A percentile compares a stretch with the other conserved stretches of the same genome.
phyloP scores from a whole-genome alignment of 176 grass and related monocot genomes.

The Microstegium vimineum region DNA sequence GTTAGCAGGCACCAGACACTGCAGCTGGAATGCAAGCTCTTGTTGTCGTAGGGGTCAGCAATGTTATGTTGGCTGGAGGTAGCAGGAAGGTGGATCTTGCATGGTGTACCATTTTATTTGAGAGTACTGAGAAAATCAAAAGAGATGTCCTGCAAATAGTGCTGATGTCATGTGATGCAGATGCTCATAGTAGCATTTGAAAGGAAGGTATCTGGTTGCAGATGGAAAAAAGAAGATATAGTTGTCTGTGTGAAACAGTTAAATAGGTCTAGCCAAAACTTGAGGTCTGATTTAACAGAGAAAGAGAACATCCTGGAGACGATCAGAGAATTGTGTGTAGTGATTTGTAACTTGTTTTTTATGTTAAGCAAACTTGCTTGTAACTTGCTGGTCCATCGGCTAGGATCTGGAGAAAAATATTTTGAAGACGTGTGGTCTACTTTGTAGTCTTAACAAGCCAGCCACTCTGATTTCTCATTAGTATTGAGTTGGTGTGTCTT shows the following conservation, averaged over 20 bases:
- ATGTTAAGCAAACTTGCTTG: not conserved
- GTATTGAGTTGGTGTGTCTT: not conserved
- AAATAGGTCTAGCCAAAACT: not conserved
- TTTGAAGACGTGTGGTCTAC: not conserved
- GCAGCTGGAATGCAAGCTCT: not conserved
- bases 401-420: conserved; percentile 3
- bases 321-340: not conserved
- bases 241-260: not conserved
- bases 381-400: not conserved
- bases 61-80: not conserved
- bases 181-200: conserved; percentile 14
- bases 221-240: not conserved
- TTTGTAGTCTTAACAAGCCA: not conserved
- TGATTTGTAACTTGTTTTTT: conserved; percentile 2
- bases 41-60: not conserved
- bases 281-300: conserved; percentile 17
- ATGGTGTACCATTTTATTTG: conserved; percentile 1
- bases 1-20: not conserved
- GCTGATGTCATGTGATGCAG: not conserved
- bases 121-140: not conserved
- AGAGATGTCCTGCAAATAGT: conserved; percentile 3
- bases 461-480: not conserved
- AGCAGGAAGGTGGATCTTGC: conserved; percentile 11
- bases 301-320: not conserved
- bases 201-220: not conserved